Evolutionary conservation across 2,329 filamentous ascomycete genomes (phyloP).

Genomic region (Fusarium xylarioides): DNA sequence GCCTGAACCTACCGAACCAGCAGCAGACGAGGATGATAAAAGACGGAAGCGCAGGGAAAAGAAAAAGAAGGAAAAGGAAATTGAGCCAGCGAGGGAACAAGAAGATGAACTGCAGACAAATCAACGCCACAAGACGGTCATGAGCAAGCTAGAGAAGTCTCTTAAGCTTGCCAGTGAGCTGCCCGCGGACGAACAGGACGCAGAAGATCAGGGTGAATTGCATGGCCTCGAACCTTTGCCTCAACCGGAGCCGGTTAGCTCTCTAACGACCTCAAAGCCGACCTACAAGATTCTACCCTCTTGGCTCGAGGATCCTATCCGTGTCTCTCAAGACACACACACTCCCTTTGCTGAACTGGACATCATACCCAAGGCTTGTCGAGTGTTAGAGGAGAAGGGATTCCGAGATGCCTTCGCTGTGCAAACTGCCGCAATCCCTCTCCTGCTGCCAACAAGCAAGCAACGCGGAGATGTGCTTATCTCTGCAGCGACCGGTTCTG

Average conservation of each 20-base stretch:
- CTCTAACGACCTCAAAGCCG: constrained; percentile 65
- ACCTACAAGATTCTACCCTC: constrained; percentile 80
- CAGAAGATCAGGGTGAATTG: constrained; percentile 54
- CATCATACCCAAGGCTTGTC: constrained; percentile 67
- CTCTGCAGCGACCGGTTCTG: constrained; percentile 92
- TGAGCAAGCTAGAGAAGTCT: constrained; percentile 66
- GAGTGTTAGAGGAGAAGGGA: constrained; percentile 70
- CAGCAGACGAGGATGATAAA: constrained; percentile 11
- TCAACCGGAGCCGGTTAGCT: constrained; percentile 71
- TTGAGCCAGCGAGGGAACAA: constrained; percentile 34
- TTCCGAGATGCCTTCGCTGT: constrained; percentile 55
- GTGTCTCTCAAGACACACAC: constrained; percentile 68
- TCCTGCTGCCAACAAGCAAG: constrained; percentile 74
- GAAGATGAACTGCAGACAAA: constrained; percentile 43
- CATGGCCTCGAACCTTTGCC: constrained; percentile 84
- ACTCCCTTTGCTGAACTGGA: constrained; percentile 71
- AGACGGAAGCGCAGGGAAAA: constrained; percentile 42
- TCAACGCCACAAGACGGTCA: constrained; percentile 58
- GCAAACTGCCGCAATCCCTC: constrained; percentile 70
- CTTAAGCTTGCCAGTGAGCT: constrained; percentile 58
- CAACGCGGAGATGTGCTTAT: constrained; percentile 83
- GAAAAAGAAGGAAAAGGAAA: constrained; percentile 45
- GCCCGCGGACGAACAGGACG: constrained; percentile 46
- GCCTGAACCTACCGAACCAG: not conserved
- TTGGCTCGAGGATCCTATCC: constrained; percentile 83